Evolutionary conservation across 2,329 filamentous ascomycete species (phyloP), one percentile per base, ranked within the genome.

Genomic region (Cladosporium colombiae): DNA sequence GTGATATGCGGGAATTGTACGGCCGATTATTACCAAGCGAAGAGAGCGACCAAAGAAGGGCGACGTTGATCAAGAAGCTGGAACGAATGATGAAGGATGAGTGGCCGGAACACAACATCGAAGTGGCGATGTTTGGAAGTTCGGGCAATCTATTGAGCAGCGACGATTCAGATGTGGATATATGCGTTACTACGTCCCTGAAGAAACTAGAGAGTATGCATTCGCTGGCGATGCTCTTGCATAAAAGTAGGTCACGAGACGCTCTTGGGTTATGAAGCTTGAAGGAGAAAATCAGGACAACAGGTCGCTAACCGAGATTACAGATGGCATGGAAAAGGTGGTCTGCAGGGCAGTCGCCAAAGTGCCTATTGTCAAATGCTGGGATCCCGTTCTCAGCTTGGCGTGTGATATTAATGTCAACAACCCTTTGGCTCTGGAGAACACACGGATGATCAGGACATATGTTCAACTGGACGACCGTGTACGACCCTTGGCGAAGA

Each of bases 401-500:
- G 91, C 93, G 18, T 97, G 93, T 78, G 95, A 99, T 76, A 95
- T 99, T 90, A 99, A 99, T 73, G 93, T 99, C 80, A 99, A 99
- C 81, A 99, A 98, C 74, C 95, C 93, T 0, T 80, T 96, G 62
- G 95, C 95, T 4, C 82, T 99, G 68, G 93, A 98, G 78, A 99
- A 99, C 74, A 99, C 95, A 16, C 88, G 93, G 60, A 96, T 99
- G 93, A 95, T 99, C 73, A 92, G 93, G 76, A 97, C 93, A 0
- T 99, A 99, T 79, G 92, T 99, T 68, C 89, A 96, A 74, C 90
- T 96, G 65, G 95, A 99, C 78, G 88, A 93, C 46, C 89, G 95
- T 68, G 92, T 99, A 65, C 88, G 95, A 52, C 93, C 91, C 53
- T 82, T 99, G 71, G 94, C 95, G 18, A 98, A 99, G 92, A 91